Base-by-base conservation (phyloP, 495 filamentous ascomycete genomes). In the Aspergillus homomorphus region DNA sequence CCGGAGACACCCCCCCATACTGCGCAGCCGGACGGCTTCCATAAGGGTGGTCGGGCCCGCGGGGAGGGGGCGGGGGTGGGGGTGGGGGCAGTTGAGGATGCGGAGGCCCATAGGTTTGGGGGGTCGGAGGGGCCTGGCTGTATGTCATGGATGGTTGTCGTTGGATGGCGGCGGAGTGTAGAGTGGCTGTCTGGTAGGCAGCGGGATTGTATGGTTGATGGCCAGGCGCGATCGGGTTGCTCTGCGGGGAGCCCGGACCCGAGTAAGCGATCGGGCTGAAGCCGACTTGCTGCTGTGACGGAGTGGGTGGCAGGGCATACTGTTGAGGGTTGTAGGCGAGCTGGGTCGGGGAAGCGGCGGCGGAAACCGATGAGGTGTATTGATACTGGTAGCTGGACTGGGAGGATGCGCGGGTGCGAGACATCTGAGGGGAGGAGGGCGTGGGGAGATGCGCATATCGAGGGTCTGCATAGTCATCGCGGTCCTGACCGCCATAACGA, bases 271-370 rank as follows among this genome's bases (percentile, higher is more conserved):
- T 61, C 4, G 69, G 64, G 43, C 70, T 76, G 58, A 76, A 79
- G 19, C 62, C 64, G 21, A 71, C 75, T 70, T 67, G 60, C 28
- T 73, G 70, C 44, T 78, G 78, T 6, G 75, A 75, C 21, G 78
- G 75, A 5, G 87, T 83, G 46, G 89, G 82, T 3, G 88, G 81
- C 9, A 83, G 76, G 46, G 80, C 83, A 69, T 91, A 97, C 53
- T 88, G 76, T 70, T 92, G 90, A 1, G 92, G 92, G 62, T 96
- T 95, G 71, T 96, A 96, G 1, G 83, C 74, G 15, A 79, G 70
- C 49, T 83, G 85, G 18, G 74, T 76, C 28, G 81, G 75, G 30
- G 81, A 77, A 16, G 73, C 75, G 33, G 81, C 74, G 24, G 80
- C 77, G 45, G 67, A 51, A 56, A 52, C 20, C 4, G 61, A 60